A percentile compares a stretch with the other conserved stretches of the same genome.
Conservation (phyloP, 1,284 basidiomycete species). For the Trichosporon inkin region DNA sequence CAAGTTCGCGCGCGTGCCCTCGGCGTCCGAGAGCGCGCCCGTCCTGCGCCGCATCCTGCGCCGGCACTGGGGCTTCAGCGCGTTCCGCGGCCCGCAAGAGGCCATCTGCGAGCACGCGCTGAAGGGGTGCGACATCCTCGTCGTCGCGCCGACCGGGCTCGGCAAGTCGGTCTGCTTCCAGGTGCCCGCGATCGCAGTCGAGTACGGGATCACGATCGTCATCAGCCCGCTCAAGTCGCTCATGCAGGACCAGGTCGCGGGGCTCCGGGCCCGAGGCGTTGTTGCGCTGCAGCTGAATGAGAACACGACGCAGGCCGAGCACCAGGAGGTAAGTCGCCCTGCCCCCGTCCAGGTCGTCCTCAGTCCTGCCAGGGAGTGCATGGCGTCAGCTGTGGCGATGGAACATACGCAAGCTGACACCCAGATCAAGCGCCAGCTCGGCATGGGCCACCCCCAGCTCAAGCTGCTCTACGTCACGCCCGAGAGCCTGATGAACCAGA, state of each 20-base stretch:
- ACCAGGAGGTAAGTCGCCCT: slow-evolving; percentile 53
- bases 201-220: slow-evolving; percentile 70
- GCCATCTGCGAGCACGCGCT: slow-evolving; percentile 68
- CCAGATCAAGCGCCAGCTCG: slow-evolving; percentile 63
- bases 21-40: slow-evolving; percentile 40
- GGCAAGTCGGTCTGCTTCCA: slow-evolving; percentile 83
- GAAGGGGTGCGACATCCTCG: slow-evolving; percentile 67
- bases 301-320: slow-evolving; percentile 59
- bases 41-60: slow-evolving; percentile 34
- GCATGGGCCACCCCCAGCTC: slow-evolving; percentile 59
- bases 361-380: too few relatives aligned
- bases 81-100: slow-evolving; percentile 70
- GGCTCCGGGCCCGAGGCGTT: slow-evolving; percentile 58
- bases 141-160: slow-evolving; percentile 81
- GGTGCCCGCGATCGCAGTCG: slow-evolving; percentile 68
- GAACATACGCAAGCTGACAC: background rate
- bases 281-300: slow-evolving; percentile 64
- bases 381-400: background rate
- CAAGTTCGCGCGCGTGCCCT: slow-evolving; percentile 35
- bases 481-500: slow-evolving; percentile 61
- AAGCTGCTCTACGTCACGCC: slow-evolving; percentile 76
- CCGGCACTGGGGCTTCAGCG: slow-evolving; percentile 60
- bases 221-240: slow-evolving; percentile 73
- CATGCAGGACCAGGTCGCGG: slow-evolving; percentile 78
- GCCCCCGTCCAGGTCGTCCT: background rate